Evolutionary conservation across 2,329 filamentous ascomycete species (phyloP).

Genomic region (Aspergillus amoenus): DNA sequence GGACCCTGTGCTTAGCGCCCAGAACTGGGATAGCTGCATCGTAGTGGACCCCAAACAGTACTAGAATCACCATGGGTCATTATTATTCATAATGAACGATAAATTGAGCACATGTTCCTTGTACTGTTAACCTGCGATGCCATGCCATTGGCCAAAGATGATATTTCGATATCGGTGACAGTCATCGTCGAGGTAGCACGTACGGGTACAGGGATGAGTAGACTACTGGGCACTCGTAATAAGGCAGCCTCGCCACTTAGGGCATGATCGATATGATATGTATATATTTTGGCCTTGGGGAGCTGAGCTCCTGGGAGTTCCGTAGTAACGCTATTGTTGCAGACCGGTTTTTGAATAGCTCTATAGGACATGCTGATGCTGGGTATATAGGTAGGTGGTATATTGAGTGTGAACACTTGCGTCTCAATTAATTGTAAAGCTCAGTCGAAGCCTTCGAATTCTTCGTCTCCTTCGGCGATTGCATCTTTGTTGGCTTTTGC

Average conservation of each 20-base stretch:
- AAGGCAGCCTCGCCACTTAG: background rate
- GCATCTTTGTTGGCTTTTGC: slow-evolving; percentile 18
- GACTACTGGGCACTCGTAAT: background rate
- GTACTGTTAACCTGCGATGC: background rate
- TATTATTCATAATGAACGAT: background rate
- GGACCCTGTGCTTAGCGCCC: too few species aligned
- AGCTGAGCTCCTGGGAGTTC: background rate
- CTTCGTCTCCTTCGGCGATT: slow-evolving; percentile 30
- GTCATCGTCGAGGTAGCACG: background rate
- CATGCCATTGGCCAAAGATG: background rate
- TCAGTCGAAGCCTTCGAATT: slow-evolving; percentile 60
- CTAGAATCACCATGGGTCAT: background rate
- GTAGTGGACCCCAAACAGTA: background rate
- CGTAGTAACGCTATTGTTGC: background rate
- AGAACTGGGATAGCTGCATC: too few species aligned
- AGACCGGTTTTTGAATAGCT: background rate
- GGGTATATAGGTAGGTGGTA: slow-evolving; percentile 3
- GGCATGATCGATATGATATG: background rate
- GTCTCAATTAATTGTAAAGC: background rate
- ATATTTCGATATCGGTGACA: background rate
- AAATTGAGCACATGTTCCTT: background rate
- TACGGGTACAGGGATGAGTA: background rate
- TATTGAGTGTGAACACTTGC: background rate
- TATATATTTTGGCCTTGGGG: background rate
- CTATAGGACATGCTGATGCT: background rate